Base-by-base conservation (phyloP, 441 rosid species). In the Flueggea neowawraea region DNA sequence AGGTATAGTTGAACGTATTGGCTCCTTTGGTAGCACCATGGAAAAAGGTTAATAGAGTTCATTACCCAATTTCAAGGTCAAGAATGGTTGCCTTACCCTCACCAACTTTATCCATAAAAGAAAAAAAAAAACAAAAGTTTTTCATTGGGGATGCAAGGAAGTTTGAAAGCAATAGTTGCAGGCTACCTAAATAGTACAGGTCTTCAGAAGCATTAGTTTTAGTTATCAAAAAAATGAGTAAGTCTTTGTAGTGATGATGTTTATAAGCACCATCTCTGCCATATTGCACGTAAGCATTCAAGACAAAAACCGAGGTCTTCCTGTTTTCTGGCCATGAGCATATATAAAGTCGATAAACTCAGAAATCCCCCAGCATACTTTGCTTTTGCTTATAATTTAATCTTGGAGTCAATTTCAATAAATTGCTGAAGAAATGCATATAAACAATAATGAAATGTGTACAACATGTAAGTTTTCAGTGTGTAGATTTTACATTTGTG, bases 271-370 rank as follows among this genome's bases (percentile, higher is more conserved):
- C n/a, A n/a, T n/a, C n/a, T n/a, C n/a, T n/a, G n/a, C n/a, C n/a
- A n/a, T n/a, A n/a, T n/a, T n/a, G n/a, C n/a, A n/a, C n/a, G 6
- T 13, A 45, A 9, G 12, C 50, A 45, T 45, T 3, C 57, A 55
- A 33, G 59, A 61, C 10, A 49, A 48, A 62, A 33, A 62, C 22
- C 44, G 33, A 63, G 58, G 68, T 47, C 60, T 64, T 74, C 36
- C 22, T 12, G 10, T 66, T 62, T 53, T 68, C 55, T 54, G n/a
- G 63, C 45, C 11, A 15, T 6, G 4, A 33, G 39, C 39, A n/a
- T n/a, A n/a, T n/a, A 33, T 33, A 6, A 33, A 33, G 39, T 33
- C 6, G 39, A 3, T 33, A 4, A 33, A 6, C 39, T 33, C 4
- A 33, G 39, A 33, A 33, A 33, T 33, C 33, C 57, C 13, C 53